Percentiles rank a stretch among this genome's conserved stretches.
phyloP scores from a whole-genome alignment of 345 rosid genomes.

The Isatis tinctoria region DNA sequence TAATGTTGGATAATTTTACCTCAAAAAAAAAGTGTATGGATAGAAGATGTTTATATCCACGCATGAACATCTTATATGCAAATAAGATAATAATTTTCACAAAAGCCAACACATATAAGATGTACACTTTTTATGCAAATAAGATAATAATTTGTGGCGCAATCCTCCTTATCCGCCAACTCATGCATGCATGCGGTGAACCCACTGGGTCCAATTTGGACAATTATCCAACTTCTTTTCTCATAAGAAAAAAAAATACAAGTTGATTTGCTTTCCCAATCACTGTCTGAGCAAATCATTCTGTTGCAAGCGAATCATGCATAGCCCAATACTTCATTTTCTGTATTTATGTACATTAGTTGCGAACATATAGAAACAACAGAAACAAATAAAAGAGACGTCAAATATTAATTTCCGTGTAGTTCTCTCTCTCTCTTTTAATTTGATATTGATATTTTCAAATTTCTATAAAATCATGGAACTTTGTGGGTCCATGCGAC shows the following conservation, averaged over 20 bases:
- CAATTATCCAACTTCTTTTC: background rate
- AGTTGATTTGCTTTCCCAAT: background rate
- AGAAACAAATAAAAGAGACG: background rate
- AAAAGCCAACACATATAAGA: no score
- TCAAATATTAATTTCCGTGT: constrained; percentile 9
- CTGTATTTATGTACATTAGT: background rate
- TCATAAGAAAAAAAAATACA: background rate
- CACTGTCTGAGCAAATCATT: constrained; percentile 7
- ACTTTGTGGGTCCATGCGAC: constrained; percentile 3
- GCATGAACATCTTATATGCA: background rate
- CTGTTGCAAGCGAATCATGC: background rate
- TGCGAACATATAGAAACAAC: background rate
- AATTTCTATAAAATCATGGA: background rate
- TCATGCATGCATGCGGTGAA: background rate
- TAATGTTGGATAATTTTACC: background rate
- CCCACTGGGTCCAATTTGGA: background rate
- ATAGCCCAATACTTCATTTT: background rate
- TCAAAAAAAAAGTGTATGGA: no score
- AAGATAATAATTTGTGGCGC: background rate
- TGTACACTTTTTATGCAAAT: background rate
- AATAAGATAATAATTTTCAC: background rate
- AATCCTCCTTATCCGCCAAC: constrained; percentile 13
- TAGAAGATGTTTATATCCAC: background rate
- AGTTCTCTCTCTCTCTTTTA: background rate
- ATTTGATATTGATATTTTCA: background rate